These are phyloP conservation scores for Rubroshorea leprosula DNA, from an alignment of 345 rosid genomes.

Conservation along the genomic window DNA sequence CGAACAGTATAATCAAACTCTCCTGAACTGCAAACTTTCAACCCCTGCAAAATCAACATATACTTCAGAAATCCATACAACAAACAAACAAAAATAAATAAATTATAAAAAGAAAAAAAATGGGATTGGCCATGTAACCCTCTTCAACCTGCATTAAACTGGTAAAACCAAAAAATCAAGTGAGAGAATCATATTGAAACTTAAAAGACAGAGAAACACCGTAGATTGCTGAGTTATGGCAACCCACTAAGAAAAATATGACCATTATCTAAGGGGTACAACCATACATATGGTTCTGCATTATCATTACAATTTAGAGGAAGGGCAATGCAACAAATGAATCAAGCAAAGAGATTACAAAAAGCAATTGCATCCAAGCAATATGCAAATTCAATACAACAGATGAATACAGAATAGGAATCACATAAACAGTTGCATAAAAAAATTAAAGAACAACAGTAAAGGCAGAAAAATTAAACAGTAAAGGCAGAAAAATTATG, in stretches of 20 bases:
- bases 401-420: background rate
- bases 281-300: background rate
- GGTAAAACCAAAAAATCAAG: slow-evolving; percentile 12
- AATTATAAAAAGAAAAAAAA: slow-evolving; percentile 9
- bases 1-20: slow-evolving; percentile 27
- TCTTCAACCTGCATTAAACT: slow-evolving; percentile 31
- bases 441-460: too few species aligned
- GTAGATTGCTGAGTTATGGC: background rate
- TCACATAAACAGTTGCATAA: too few species aligned
- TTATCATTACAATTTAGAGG: background rate
- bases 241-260: background rate
- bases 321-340: background rate
- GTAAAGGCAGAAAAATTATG: too few species aligned
- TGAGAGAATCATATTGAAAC: slow-evolving; percentile 3
- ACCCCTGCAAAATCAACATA: slow-evolving; percentile 66
- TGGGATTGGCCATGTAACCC: slow-evolving; percentile 8
- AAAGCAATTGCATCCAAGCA: background rate
- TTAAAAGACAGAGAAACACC: too few species aligned
- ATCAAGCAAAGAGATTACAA: background rate
- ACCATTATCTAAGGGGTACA: too few species aligned
- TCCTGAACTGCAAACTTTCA: slow-evolving; percentile 48
- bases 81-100: slow-evolving; percentile 22
- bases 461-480: too few species aligned
- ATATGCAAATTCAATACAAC: background rate
- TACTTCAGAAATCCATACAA: slow-evolving; percentile 40